Conservation (phyloP, 2,329 filamentous ascomycete species). For the Fusarium proliferatum region DNA sequence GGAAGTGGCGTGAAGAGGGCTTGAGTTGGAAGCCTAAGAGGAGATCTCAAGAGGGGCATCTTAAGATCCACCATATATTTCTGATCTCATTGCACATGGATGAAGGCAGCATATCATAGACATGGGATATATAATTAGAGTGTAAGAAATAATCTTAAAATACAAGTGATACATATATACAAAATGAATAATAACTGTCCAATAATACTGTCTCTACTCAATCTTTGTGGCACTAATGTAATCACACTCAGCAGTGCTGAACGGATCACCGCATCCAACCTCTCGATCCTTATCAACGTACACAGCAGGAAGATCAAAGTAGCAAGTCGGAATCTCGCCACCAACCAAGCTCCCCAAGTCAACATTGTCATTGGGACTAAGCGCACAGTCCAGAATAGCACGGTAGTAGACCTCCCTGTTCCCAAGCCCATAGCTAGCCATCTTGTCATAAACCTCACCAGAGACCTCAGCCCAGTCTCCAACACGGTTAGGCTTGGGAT, state of each 20-base stretch:
- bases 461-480: slow-evolving; percentile 7
- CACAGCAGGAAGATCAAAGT: slow-evolving; percentile 19
- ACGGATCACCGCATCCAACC: not conserved
- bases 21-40: not conserved
- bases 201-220: rapidly evolving
- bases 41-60: not conserved
- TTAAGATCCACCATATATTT: not conserved
- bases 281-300: slow-evolving; percentile 17
- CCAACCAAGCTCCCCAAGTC: not conserved
- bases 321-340: slow-evolving; percentile 19
- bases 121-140: not conserved
- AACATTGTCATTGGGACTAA: not conserved
- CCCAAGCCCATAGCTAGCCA: slow-evolving; percentile 23
- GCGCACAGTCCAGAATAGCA: slow-evolving; percentile 22
- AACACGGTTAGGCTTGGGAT: not conserved
- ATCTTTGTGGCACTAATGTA: not conserved
- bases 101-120: not conserved
- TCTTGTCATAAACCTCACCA: slow-evolving; percentile 18
- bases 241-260: not conserved
- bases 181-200: not conserved
- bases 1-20: slow-evolving; percentile 40
- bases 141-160: rapidly evolving
- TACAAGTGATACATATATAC: rapidly evolving
- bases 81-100: too few species aligned
- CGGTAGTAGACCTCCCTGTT: slow-evolving; percentile 23